phyloP scores from a whole-genome alignment of 345 rosid species.

The Mangifera indica region DNA sequence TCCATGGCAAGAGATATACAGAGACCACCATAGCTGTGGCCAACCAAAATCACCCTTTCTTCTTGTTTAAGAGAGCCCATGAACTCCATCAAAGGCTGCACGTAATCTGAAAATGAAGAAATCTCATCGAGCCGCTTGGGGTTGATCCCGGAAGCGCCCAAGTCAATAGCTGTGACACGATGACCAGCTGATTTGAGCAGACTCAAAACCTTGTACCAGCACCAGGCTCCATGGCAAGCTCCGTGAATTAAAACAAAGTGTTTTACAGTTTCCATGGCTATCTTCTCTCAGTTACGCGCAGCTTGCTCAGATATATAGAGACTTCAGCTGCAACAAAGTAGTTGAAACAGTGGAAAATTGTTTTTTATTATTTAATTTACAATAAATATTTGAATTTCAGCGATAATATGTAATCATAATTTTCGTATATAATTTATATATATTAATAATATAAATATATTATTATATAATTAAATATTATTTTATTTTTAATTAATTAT shows the following conservation, averaged over 20 bases:
- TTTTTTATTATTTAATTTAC: not conserved
- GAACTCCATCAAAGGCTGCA: constrained; percentile 52
- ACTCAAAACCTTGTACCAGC: constrained; percentile 58
- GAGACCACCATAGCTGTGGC: constrained; percentile 62
- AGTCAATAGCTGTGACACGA: constrained; percentile 50
- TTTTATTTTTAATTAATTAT: too few species aligned
- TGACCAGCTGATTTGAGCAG: constrained; percentile 47
- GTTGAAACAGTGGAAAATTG: too few species aligned
- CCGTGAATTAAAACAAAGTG: constrained; percentile 72
- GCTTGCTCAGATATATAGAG: too few species aligned
- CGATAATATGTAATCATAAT: too few species aligned
- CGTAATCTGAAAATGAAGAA: constrained; percentile 36
- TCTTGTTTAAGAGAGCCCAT: constrained; percentile 41
- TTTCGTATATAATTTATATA: too few species aligned
- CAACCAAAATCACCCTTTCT: constrained; percentile 51
- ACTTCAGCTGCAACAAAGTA: too few species aligned
- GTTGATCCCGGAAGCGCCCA: constrained; percentile 44
- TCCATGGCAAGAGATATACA: constrained; percentile 52
- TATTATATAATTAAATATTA: too few species aligned
- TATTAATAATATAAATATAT: too few species aligned
- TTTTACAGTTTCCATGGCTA: constrained; percentile 11
- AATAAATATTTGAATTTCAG: too few species aligned
- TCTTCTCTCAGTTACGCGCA: too few species aligned
- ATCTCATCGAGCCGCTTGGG: constrained; percentile 32
- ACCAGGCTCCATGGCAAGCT: constrained; percentile 62